These are phyloP conservation scores for Acacia acuminata DNA, from an alignment of 306 rosid genomes.

Conservation along the genomic window DNA sequence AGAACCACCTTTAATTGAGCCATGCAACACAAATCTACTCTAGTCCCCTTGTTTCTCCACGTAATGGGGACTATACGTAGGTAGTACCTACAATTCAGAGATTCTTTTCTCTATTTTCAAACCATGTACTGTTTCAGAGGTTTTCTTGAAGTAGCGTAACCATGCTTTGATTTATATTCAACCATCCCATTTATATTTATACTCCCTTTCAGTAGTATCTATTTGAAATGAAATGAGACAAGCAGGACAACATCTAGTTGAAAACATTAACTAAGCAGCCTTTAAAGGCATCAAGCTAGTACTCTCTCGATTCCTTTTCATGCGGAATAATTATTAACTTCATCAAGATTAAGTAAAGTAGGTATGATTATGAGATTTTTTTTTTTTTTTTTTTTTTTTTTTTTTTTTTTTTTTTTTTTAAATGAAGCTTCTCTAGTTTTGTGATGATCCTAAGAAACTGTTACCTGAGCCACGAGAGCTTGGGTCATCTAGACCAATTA, in stretches of 20 bases:
- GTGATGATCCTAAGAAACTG: background rate
- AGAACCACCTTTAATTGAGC: background rate
- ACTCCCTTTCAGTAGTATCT: no score
- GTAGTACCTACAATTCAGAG: no score
- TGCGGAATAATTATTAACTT: no score
- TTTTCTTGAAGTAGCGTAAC: background rate
- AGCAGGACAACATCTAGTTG: background rate
- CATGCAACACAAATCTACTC: background rate
- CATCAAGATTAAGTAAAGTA: background rate
- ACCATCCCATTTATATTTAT: no score
- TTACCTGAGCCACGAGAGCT: no score
- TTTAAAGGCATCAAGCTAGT: background rate
- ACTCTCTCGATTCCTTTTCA: no score
- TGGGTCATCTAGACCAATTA: background rate
- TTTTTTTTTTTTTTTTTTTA: no score
- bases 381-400: no score
- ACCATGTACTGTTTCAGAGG: background rate
- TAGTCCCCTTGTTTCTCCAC: background rate
- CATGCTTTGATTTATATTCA: background rate
- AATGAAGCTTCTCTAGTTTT: background rate
- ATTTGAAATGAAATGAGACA: background rate
- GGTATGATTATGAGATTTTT: no score
- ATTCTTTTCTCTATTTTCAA: background rate
- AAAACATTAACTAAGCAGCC: background rate
- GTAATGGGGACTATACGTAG: no score